Base-by-base conservation (phyloP, 2,329 filamentous ascomycete species). In the Nemania diffusa region DNA sequence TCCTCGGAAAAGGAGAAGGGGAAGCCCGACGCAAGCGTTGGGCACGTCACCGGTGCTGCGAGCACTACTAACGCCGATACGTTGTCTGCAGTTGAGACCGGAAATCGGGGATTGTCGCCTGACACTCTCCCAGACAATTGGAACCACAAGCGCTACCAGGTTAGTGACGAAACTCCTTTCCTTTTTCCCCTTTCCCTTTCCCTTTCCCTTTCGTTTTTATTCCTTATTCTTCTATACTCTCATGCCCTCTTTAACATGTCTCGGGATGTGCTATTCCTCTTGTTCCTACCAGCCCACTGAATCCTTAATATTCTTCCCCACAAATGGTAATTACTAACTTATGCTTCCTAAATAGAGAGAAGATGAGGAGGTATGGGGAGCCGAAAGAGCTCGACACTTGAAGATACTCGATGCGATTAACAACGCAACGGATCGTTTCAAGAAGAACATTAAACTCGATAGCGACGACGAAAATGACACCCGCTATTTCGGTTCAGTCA, bases 331-430 rank as follows among this genome's bases (percentile, higher is more conserved):
- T 46, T 61, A 17, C 48, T 64, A 7, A 62, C 58, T 40, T 5
- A 3, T 20, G 15, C 22, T 42, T 32, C 22, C 15, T 26, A 20
- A 42, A 50, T 92, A 97, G 78, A 85, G 94, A 61, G 92, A 96
- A 77, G 94, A 97, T 71, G 94, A 97, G 79, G 90, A 92, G 71
- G 84, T 97, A 5, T 97, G 93, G 92, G 93, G 93, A 20, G 79
- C 87, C 69, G 88, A 90, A 73, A 80, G 85, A 62, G 78, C 83
- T 53, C 75, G 83, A 71, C 86, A 89, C 73, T n/a, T n/a, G n/a
- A 84, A 86, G 74, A 72, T 88, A 62, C 86, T 84, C 80, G 85
- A 87, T 71, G 85, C 84, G 69, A 84, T 88, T 72, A 85, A 84
- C 72, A 87, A 89, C 74, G 88, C 88, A 11, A n/a, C n/a, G 82